Evolutionary conservation across 2,329 filamentous ascomycete genomes (phyloP), one percentile per base, ranked within the genome.

Genomic region (Amauroascus niger): DNA sequence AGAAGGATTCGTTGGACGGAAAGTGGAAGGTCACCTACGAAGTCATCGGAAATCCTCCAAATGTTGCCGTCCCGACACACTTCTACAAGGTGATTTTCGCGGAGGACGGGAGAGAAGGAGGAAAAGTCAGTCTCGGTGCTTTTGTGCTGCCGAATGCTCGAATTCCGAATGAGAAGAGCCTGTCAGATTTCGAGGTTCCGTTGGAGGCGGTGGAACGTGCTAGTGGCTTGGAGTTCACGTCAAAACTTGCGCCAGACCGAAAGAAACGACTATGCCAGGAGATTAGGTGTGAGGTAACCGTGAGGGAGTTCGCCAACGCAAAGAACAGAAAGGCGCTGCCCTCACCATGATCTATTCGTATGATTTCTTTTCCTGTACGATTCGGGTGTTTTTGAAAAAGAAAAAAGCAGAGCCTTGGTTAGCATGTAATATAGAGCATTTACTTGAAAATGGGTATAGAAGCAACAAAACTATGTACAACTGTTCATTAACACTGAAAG

Each of bases 51-150:
- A 86, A 78, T 67, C 93, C 93, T 60, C 91, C 93, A 6, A 94
- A 89, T 64, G 86, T 98, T 53, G 90, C 93, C 24, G 93, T 98
- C 51, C 93, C 93, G 2, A 98, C 93, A 20, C 93, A 98, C 71
- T 98, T 98, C 74, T 98, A 95, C 80, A 98, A 98, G 76, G 88
- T 98, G 65, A 93, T 98, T 62, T 95, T 93, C 65, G 93, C 88
- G 24, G 93, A 98, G 73, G 88, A 95, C 64, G 87, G 86, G 2
- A 73, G 71, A 1, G 65, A 62, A 20, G 77, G 77, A 8, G 87
- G 87, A 16, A 84, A 84, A 59, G 93, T 98, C 32, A 88, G 89
- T 30, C 74, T 98, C 33, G 93, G 88, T 44, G 93, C 93, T 6
- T 98, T 98, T 65, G 91, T 98, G 51, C 77, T 98, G 63, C 93